A percentile compares a stretch with the other conserved stretches of the same genome.
These are phyloP conservation scores for Discostella pseudostelligera DNA, from an alignment of 108 stramenopile genomes.

Conservation along the genomic window DNA sequence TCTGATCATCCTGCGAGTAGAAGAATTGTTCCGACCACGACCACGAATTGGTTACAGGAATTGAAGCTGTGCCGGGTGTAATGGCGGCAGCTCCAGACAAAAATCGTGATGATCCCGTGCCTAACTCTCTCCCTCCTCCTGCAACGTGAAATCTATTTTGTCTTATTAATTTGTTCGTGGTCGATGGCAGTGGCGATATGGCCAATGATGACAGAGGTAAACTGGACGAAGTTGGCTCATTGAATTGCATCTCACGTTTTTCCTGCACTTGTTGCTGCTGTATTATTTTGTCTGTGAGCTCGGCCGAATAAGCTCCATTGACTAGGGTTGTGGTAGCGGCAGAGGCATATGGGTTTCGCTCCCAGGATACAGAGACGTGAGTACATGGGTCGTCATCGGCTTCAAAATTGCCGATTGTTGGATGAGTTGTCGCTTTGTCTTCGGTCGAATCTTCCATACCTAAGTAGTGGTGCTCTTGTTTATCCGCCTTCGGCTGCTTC, in stretches of 20 bases:
- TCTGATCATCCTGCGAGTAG: constrained; percentile 18
- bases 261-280: constrained; percentile 5
- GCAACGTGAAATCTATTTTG: constrained; percentile 3
- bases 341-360: too few species aligned
- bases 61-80: neutral
- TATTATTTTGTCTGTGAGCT: neutral
- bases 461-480: too few species aligned
- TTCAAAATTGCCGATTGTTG: too few species aligned
- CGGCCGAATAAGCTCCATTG: too few species aligned
- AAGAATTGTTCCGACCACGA: constrained; percentile 24
- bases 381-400: too few species aligned
- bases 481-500: too few species aligned
- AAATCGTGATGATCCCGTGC: neutral
- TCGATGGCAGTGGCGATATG: constrained; percentile 1
- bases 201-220: neutral
- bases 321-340: too few species aligned
- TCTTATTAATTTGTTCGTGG: neutral
- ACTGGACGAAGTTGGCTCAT: too few species aligned
- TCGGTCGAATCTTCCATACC: too few species aligned
- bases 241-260: neutral
- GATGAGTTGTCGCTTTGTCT: too few species aligned
- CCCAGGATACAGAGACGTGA: too few species aligned
- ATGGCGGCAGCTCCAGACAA: neutral
- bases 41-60: neutral
- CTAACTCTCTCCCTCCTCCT: neutral